phyloP scores from a whole-genome alignment of 2,329 filamentous ascomycete species.

The Macrophomina pseudophaseolina region DNA sequence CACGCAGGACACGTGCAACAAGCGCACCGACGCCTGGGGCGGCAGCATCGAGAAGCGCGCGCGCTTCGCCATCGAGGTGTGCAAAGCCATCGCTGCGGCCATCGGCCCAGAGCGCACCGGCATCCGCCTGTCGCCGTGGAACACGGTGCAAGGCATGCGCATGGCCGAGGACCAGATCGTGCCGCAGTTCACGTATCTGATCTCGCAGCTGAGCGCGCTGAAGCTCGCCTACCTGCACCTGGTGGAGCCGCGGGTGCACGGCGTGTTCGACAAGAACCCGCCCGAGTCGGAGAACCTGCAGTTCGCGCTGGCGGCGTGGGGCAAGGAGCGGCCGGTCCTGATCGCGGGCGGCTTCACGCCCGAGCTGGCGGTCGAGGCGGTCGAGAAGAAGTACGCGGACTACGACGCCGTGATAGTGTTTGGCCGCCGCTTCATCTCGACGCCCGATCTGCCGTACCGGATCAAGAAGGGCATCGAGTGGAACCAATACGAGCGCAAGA shows the following conservation, averaged over 20 bases:
- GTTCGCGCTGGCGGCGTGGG: constrained; percentile 34
- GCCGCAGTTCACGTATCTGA: constrained; percentile 66
- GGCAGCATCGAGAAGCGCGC: constrained; percentile 58
- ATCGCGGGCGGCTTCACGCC: constrained; percentile 50
- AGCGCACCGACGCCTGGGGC: constrained; percentile 56
- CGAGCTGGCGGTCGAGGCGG: constrained; percentile 42
- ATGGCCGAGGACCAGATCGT: constrained; percentile 61
- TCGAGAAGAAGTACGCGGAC: constrained; percentile 49
- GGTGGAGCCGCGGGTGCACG: constrained; percentile 59
- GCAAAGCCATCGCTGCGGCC: constrained; percentile 55
- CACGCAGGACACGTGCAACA: constrained; percentile 63
- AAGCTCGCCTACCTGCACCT: constrained; percentile 67
- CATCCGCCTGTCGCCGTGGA: constrained; percentile 66
- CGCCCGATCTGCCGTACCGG: constrained; percentile 55
- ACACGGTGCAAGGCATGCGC: constrained; percentile 66
- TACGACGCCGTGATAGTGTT: constrained; percentile 54
- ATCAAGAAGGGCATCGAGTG: constrained; percentile 51
- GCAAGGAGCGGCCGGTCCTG: constrained; percentile 38
- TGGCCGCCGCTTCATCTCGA: constrained; percentile 56
- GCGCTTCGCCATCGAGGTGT: constrained; percentile 59
- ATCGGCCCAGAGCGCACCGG: constrained; percentile 60
- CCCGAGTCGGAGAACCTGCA: constrained; percentile 32
- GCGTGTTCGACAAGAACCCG: constrained; percentile 44
- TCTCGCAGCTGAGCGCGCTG: constrained; percentile 55
- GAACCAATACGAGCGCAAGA: constrained; percentile 50